Percentiles rank a stretch among this genome's conserved stretches.
Evolutionary conservation across 495 filamentous ascomycete species (phyloP).

Genomic region (Venustampulla echinocandica): DNA sequence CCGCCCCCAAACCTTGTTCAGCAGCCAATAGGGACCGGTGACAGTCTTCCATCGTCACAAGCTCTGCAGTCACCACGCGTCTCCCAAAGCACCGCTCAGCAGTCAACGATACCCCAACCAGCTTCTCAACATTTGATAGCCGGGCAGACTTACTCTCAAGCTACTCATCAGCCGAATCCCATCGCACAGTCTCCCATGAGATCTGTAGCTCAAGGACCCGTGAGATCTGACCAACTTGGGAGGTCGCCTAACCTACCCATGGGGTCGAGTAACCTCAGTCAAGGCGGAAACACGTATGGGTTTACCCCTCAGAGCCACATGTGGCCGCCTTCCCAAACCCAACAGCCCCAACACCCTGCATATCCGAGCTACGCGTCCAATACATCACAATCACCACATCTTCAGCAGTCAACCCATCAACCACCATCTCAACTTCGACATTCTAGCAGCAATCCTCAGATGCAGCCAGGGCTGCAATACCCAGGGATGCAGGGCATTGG

Average conservation of each 20-base stretch:
- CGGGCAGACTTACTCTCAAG: constrained; percentile 21
- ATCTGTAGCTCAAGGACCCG: constrained; percentile 14
- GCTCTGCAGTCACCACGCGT: constrained; percentile 23
- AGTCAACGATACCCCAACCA: constrained; percentile 20
- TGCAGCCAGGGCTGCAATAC: constrained; percentile 51
- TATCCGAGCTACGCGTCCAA: constrained; percentile 18
- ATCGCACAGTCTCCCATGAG: constrained; percentile 25
- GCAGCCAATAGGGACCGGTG: constrained; percentile 38
- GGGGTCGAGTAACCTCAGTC: constrained; percentile 11
- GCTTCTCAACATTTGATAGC: constrained; percentile 20
- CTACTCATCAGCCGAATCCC: constrained; percentile 22
- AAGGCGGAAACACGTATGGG: constrained; percentile 19
- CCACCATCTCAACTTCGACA: constrained; percentile 55
- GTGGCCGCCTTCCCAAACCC: constrained; percentile 24
- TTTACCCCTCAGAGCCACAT: constrained; percentile 21
- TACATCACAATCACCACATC: constrained; percentile 21
- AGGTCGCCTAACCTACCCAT: constrained; percentile 18
- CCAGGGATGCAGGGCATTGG: constrained; percentile 51
- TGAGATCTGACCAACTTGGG: constrained; percentile 24
- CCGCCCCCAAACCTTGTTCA: constrained; percentile 35
- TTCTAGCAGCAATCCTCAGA: constrained; percentile 48
- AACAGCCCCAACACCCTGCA: constrained; percentile 18
- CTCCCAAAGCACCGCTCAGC: constrained; percentile 20
- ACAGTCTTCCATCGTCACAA: constrained; percentile 32
- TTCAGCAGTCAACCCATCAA: constrained; percentile 45